These are phyloP conservation scores for Nicotiana tomentosiformis DNA, from an alignment of 257 asterid species.

Conservation along the genomic window DNA sequence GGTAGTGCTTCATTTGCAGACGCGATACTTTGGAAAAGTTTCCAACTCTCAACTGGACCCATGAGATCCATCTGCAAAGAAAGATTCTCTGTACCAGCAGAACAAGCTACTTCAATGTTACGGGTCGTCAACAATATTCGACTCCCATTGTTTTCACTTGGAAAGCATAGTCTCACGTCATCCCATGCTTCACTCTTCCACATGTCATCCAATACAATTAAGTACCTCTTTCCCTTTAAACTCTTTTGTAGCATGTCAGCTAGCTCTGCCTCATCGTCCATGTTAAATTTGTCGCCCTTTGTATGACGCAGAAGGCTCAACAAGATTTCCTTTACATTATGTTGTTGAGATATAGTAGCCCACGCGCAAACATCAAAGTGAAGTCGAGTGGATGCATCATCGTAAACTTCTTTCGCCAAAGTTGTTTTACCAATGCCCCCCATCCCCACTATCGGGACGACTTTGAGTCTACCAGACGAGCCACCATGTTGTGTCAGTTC, in stretches of 20 bases:
- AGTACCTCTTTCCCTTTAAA: neutral
- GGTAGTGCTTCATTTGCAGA: neutral
- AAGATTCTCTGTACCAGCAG: neutral
- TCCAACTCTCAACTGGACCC: constrained; percentile 5
- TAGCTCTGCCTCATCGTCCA: neutral
- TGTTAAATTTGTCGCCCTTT: neutral
- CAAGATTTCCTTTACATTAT: neutral
- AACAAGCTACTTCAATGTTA: neutral
- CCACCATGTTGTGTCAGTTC: neutral
- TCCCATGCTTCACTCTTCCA: constrained; percentile 1
- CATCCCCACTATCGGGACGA: constrained; percentile 12
- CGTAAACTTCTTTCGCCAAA: neutral
- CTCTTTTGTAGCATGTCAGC: neutral
- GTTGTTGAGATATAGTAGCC: neutral
- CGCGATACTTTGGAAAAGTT: neutral
- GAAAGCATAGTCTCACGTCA: neutral
- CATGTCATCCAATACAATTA: constrained; percentile 18
- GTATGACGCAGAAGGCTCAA: neutral
- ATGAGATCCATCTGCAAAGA: neutral
- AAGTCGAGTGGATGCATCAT: neutral
- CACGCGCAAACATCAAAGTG: constrained; percentile 8
- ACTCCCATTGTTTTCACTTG: constrained; percentile 14
- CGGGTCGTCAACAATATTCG: constrained; percentile 13
- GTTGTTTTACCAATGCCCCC: constrained; percentile 17
- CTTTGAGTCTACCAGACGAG: neutral